These are phyloP conservation scores for Arabis alpina DNA, from an alignment of 345 rosid genomes.

Conservation along the genomic window DNA sequence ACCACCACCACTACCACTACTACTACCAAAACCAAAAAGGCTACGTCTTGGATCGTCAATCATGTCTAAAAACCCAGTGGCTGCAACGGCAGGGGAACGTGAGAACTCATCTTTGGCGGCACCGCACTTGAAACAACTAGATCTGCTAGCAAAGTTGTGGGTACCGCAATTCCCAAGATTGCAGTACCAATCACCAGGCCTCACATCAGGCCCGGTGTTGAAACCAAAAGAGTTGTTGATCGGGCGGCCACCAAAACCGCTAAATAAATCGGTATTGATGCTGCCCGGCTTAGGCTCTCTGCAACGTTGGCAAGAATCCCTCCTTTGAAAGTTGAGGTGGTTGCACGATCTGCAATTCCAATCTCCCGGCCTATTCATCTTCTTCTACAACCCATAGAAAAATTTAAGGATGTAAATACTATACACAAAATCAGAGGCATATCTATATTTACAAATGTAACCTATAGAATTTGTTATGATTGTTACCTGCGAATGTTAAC, in stretches of 20 bases:
- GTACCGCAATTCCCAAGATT: constrained; percentile 61
- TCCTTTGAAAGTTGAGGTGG: constrained; percentile 83
- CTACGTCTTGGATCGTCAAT: constrained; percentile 45
- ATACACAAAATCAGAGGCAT: neutral
- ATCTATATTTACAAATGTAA: neutral
- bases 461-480: constrained; percentile 13
- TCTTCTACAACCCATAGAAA: constrained; percentile 24
- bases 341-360: constrained; percentile 92
- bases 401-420: neutral
- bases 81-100: constrained; percentile 36
- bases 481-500: constrained; percentile 26
- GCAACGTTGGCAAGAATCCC: constrained; percentile 87
- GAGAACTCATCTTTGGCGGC: constrained; percentile 54
- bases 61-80: constrained; percentile 39
- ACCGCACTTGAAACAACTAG: constrained; percentile 74
- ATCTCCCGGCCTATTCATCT: constrained; percentile 91
- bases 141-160: constrained; percentile 77
- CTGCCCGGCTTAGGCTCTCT: constrained; percentile 49
- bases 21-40: constrained; percentile 46
- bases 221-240: constrained; percentile 54
- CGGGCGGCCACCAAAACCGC: constrained; percentile 51
- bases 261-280: constrained; percentile 36
- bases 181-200: constrained; percentile 91
- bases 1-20: constrained; percentile 45
- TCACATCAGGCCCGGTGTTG: constrained; percentile 67